Evolutionary conservation across 2,329 filamentous ascomycete genomes (phyloP).

Genomic region (Pestalotiopsis sp.): DNA sequence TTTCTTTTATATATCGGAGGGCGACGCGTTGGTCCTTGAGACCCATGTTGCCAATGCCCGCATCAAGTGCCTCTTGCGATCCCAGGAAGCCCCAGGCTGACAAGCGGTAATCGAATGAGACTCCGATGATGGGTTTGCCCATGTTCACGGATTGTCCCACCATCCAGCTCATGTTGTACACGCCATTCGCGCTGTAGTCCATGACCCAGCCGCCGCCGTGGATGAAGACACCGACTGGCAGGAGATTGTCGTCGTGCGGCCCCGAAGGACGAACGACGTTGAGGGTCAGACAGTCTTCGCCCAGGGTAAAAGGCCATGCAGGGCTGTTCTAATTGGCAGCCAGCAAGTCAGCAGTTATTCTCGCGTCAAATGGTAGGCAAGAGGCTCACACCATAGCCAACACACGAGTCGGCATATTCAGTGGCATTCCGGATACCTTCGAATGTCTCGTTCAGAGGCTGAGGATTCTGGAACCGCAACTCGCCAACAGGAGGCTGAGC

Average conservation of each 20-base stretch:
- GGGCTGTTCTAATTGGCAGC: neutral
- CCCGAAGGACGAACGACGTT: neutral
- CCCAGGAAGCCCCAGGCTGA: neutral
- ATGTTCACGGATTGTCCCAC: neutral
- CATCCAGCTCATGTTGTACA: neutral
- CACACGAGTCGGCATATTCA: neutral
- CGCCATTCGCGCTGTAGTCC: neutral
- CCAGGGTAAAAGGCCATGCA: neutral
- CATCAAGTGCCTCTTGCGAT: neutral
- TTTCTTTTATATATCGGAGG: neutral
- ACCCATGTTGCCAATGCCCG: neutral
- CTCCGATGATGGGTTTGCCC: neutral
- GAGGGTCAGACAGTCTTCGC: neutral
- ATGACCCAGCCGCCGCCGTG: neutral
- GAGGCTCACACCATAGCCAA: neutral
- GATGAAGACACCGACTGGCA: neutral
- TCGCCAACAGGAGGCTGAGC: neutral
- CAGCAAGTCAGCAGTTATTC: too few species aligned
- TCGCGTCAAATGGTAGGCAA: too few species aligned
- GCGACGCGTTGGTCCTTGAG: neutral
- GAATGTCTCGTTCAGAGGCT: neutral
- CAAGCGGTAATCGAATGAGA: neutral
- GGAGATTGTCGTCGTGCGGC: neutral
- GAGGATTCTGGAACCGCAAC: neutral
- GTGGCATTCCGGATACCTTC: neutral